Percentiles rank a stretch among this genome's conserved stretches.
Conservation (phyloP, 768 basidiomycete species). For the Mycena haematopus region DNA sequence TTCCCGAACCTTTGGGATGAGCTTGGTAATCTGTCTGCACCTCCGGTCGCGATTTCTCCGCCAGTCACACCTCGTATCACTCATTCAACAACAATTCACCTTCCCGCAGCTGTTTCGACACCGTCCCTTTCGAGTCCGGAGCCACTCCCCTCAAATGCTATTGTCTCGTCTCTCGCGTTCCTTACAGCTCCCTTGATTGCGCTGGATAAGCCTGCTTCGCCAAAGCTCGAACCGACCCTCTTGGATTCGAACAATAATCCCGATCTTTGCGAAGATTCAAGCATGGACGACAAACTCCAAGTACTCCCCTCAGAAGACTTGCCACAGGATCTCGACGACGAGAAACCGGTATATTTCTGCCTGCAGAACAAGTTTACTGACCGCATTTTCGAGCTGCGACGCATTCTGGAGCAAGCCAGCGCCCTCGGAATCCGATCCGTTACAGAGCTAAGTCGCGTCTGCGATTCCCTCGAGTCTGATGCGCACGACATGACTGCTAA, state of each 20-base stretch:
- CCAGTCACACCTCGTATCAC: no score
- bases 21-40: neutral
- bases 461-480: no score
- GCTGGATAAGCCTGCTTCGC: neutral
- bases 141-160: no score
- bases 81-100: no score
- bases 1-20: constrained; percentile 11
- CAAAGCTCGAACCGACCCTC: neutral
- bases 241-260: neutral
- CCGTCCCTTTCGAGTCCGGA: no score
- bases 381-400: neutral
- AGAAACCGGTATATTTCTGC: neutral
- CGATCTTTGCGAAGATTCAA: neutral
- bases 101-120: no score
- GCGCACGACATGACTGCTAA: no score
- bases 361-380: neutral
- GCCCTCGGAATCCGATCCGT: neutral
- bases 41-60: neutral
- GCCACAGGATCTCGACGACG: no score
- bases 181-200: neutral
- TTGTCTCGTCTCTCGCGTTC: no score
- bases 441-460: no score
- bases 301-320: neutral
- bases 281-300: neutral
- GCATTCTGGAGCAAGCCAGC: neutral